phyloP scores from a whole-genome alignment of 768 basidiomycete genomes.

The Collybia mongolica region DNA sequence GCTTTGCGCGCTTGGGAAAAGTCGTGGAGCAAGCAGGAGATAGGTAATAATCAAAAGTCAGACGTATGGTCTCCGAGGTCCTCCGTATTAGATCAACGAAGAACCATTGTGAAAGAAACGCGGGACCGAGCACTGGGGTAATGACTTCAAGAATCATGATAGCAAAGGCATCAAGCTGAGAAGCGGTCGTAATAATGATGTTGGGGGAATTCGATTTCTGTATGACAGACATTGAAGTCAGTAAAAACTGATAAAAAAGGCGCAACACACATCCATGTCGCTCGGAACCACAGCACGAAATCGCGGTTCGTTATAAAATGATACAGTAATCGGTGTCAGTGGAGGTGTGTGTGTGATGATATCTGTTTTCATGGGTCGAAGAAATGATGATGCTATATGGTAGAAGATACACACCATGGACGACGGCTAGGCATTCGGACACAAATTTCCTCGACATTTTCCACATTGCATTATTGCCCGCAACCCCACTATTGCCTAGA shows the following conservation, averaged over 20 bases:
- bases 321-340: conserved; percentile 33
- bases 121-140: conserved; percentile 37
- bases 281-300: conserved; percentile 27
- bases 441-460: conserved; percentile 38
- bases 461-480: conserved; percentile 36
- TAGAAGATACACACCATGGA: conserved; percentile 34
- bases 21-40: conserved; percentile 35
- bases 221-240: not conserved
- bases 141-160: conserved; percentile 44
- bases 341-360: conserved; percentile 10
- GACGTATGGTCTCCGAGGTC: conserved; percentile 35
- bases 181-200: conserved; percentile 33
- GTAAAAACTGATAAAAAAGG: too few relatives aligned
- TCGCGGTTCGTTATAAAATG: conserved; percentile 38
- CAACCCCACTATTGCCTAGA: conserved; percentile 37
- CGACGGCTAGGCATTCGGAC: conserved; percentile 37
- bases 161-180: conserved; percentile 46
- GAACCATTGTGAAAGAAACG: conserved; percentile 47
- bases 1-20: conserved; percentile 29
- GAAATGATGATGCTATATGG: conserved; percentile 1
- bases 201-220: conserved; percentile 29
- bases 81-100: conserved; percentile 46
- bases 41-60: conserved; percentile 42
- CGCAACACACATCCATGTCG: not conserved
- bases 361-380: conserved; percentile 1